Evolutionary conservation across 2,329 filamentous ascomycete genomes (phyloP).

Genomic region (Proliferodiscus dingleyae): DNA sequence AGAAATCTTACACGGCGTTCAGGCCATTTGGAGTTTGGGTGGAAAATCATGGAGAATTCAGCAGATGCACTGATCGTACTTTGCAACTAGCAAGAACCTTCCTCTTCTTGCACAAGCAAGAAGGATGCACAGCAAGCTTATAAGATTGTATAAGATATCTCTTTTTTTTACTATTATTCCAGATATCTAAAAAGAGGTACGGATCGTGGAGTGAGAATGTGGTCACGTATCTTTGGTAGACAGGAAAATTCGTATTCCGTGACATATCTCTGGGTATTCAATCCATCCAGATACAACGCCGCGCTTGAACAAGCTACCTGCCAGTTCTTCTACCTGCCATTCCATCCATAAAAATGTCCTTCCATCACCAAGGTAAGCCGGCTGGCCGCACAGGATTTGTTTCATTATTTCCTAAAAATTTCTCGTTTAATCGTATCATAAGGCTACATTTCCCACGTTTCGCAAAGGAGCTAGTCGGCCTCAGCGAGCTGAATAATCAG

Average conservation of each 20-base stretch:
- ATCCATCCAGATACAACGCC: constrained; percentile 15
- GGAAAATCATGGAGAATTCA: neutral
- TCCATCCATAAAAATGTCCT: constrained; percentile 2
- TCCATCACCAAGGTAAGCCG: neutral
- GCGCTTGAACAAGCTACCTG: constrained; percentile 7
- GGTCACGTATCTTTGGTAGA: neutral
- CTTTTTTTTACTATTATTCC: constrained; percentile 6
- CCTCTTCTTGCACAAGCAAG: neutral
- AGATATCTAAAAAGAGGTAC: constrained; percentile 2
- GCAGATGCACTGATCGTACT: neutral
- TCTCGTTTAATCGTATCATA: constrained; percentile 5
- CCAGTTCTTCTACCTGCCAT: neutral
- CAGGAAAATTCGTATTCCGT: neutral
- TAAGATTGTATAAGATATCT: constrained; percentile 4
- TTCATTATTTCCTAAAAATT: constrained; percentile 1
- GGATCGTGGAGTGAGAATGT: constrained; percentile 13
- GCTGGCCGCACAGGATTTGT: neutral
- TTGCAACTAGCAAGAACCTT: neutral
- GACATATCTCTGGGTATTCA: constrained; percentile 14
- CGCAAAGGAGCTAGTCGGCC: constrained; percentile 49
- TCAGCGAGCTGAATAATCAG: constrained; percentile 91
- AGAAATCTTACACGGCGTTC: too few relatives aligned
- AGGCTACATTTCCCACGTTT: too few relatives aligned
- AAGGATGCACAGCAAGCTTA: neutral
- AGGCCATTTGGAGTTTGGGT: constrained; percentile 11